Percentiles rank a stretch among this genome's conserved stretches.
phyloP scores from a whole-genome alignment of 2,329 filamentous ascomycete species.

The Xylaria sp. region DNA sequence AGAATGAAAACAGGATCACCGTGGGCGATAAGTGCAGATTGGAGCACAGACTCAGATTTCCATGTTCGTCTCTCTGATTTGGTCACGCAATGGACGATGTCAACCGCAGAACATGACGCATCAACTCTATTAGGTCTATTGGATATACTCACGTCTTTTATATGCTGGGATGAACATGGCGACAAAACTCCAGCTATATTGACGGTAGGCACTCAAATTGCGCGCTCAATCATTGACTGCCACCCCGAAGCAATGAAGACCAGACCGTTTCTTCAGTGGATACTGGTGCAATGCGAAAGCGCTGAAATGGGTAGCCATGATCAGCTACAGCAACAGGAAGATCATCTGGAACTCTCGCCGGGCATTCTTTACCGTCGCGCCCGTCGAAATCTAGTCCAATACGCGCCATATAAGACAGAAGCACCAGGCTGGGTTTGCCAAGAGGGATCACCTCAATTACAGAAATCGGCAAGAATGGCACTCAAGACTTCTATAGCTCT shows the following conservation, averaged over 20 bases:
- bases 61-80: not conserved
- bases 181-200: not conserved
- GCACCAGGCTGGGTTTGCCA: not conserved
- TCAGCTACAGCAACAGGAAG: not conserved
- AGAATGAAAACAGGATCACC: not conserved
- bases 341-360: not conserved
- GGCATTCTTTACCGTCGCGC: not conserved
- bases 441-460: not conserved
- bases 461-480: not conserved
- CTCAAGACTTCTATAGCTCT: not conserved
- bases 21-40: not conserved
- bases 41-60: not conserved
- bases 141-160: not conserved
- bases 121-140: not conserved
- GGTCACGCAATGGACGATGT: not conserved
- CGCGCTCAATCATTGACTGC: not conserved
- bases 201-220: not conserved
- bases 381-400: not conserved
- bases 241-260: constrained; percentile 1
- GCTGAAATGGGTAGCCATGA: not conserved
- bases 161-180: not conserved
- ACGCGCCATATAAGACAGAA: not conserved
- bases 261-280: not conserved
- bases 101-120: not conserved
- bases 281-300: not conserved